Percentiles rank a stretch among this genome's conserved stretches.
Evolutionary conservation across 2,329 filamentous ascomycete species (phyloP).

Genomic region (Ophiostoma populinum): DNA sequence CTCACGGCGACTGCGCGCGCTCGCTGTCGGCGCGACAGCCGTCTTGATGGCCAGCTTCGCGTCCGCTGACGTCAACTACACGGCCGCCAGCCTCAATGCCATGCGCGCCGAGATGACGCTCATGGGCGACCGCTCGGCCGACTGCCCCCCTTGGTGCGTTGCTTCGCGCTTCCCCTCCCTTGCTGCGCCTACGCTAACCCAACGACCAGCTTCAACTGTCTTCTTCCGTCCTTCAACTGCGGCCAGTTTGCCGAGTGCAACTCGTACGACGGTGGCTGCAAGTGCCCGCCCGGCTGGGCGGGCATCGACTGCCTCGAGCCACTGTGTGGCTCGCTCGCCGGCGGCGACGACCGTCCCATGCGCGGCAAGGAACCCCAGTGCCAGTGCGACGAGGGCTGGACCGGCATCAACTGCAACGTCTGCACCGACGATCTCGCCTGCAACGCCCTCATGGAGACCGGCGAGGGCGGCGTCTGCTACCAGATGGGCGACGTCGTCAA

Average conservation of each 20-base stretch:
- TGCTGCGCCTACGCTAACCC: not conserved
- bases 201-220: conserved; percentile 74
- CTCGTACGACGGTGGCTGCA: conserved; percentile 78
- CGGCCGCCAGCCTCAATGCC: conserved; percentile 35
- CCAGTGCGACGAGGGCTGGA: conserved; percentile 84
- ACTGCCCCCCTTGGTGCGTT: conserved; percentile 57
- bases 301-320: conserved; percentile 86
- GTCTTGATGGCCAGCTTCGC: conserved; percentile 18
- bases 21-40: conserved; percentile 25
- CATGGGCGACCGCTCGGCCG: conserved; percentile 50
- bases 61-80: conserved; percentile 32
- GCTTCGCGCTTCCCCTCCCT: not conserved
- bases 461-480: conserved; percentile 77
- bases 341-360: conserved; percentile 62
- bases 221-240: conserved; percentile 80
- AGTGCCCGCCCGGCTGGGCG: conserved; percentile 81
- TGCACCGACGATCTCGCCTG: conserved; percentile 74
- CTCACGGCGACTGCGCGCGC: conserved; percentile 19
- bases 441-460: conserved; percentile 69
- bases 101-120: conserved; percentile 50
- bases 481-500: conserved; percentile 79
- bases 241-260: conserved; percentile 84
- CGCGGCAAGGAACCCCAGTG: conserved; percentile 47
- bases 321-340: conserved; percentile 74
- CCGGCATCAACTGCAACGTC: conserved; percentile 95